Evolutionary conservation across 1,139 yeast species (phyloP), one percentile per base, ranked within the genome.

Genomic region (Candida tropicalis): DNA sequence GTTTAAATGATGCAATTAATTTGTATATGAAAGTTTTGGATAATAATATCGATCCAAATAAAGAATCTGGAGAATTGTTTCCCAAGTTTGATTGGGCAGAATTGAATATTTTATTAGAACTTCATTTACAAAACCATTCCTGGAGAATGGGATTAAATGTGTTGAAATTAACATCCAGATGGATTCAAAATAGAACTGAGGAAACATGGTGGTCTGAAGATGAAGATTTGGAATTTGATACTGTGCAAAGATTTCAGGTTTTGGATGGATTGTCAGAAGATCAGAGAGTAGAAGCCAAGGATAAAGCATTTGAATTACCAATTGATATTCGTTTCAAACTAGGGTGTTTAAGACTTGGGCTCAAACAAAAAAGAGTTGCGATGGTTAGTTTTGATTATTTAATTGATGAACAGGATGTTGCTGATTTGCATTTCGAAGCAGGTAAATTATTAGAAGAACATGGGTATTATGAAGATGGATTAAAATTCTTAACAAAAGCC

Each of bases 141-240:
- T 87, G 83, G 76, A 56, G 63, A 5, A 69, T 78, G 12, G 95
- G 93, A 1, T 75, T 90, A 16, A 76, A 74, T 43, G 73, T 81
- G 0, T 76, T 89, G 38, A 86, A 87, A 54, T 68, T 77, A 27
- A 86, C 88, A 10, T 79, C 96, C 1, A 71, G 99, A 45, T 90
- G 96, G 95, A 77, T 91, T 13, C 90, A 87, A 51, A 74, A 73
- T 9, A 75, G 99, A 52, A 78, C 70, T 25, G 69, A 68, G 18
- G 97, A 93, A 61, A 69, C 72, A 0, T 89, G 85, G 73, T 93
- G 99, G 99, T 89, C 87, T 52, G 90, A 84, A 25, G 65, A 67
- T 10, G 70, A 71, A 10, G 99, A 93, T 61, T 69, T 87, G 0
- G 99, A 93, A 61, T 93, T 84, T 62, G 95, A 86, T 59, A 49